phyloP scores from a whole-genome alignment of 1,139 yeast genomes.

The Taphrina pruni region DNA sequence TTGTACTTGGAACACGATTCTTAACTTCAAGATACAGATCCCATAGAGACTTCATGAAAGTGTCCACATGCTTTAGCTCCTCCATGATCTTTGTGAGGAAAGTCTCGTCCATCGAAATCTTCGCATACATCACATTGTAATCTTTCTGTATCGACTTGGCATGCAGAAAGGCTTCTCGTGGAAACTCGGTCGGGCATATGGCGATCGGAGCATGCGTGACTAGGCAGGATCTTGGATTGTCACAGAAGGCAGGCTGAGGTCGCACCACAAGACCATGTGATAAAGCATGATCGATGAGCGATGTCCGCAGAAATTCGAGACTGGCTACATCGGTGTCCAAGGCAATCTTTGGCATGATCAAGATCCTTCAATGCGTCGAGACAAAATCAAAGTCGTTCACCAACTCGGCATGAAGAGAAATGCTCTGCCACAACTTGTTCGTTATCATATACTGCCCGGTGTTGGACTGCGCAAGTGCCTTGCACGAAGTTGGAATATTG shows the following conservation, averaged over 20 bases:
- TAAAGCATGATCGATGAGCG: slow-evolving; percentile 46
- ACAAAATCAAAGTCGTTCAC: too few relatives aligned
- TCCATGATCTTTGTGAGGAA: slow-evolving; percentile 69
- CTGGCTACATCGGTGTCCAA: background rate
- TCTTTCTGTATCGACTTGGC: slow-evolving; percentile 71
- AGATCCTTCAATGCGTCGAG: background rate
- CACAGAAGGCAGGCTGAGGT: slow-evolving; percentile 42
- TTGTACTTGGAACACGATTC: slow-evolving; percentile 64
- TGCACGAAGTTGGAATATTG: background rate
- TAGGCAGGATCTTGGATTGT: slow-evolving; percentile 48
- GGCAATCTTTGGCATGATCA: slow-evolving; percentile 11
- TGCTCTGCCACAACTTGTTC: too few relatives aligned
- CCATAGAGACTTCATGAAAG: slow-evolving; percentile 81
- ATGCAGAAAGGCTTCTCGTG: slow-evolving; percentile 65
- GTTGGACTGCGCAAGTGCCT: too few relatives aligned
- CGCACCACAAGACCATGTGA: slow-evolving; percentile 47
- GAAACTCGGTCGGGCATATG: slow-evolving; percentile 86
- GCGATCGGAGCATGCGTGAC: slow-evolving; percentile 79
- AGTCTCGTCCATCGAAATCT: slow-evolving; percentile 60
- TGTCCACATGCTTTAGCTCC: slow-evolving; percentile 53
- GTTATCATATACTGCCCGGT: too few relatives aligned
- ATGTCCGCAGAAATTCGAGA: slow-evolving; percentile 17
- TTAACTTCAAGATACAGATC: slow-evolving; percentile 61
- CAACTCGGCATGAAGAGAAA: too few relatives aligned
- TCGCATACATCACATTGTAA: slow-evolving; percentile 77